Evolutionary conservation across 2,329 filamentous ascomycete genomes (phyloP).

Genomic region (Cylindrodendrum hubeiense): DNA sequence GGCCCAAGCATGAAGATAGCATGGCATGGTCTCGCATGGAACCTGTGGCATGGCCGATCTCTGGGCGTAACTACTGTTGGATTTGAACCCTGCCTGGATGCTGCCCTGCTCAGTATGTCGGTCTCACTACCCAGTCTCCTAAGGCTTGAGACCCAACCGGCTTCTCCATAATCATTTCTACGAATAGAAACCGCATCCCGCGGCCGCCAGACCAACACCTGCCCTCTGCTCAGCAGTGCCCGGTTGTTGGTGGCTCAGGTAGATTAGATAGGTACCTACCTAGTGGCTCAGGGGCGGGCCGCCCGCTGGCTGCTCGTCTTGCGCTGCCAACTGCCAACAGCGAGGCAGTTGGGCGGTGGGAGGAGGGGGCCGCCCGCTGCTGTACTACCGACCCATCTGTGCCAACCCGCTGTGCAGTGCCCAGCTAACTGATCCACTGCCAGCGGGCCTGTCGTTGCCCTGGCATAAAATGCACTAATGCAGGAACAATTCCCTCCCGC

Average conservation of each 20-base stretch:
- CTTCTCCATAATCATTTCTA: conserved; percentile 10
- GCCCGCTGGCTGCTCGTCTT: background rate
- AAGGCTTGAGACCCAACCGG: background rate
- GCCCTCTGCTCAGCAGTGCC: background rate
- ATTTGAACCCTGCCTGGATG: background rate
- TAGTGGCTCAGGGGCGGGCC: background rate
- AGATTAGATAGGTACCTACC: no score
- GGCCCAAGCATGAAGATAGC: background rate
- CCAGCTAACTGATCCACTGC: conserved; percentile 24
- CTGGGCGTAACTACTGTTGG: background rate
- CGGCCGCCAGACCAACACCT: background rate
- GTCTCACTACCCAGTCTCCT: background rate
- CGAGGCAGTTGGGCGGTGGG: conserved; percentile 1
- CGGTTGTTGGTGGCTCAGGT: background rate
- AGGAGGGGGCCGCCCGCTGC: conserved; percentile 7
- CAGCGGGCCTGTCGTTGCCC: conserved; percentile 30
- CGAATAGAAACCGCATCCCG: conserved; percentile 12
- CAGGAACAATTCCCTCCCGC: conserved; percentile 43
- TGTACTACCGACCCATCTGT: background rate
- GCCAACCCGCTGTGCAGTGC: background rate
- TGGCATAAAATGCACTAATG: conserved; percentile 42
- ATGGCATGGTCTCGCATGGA: conserved; percentile 7
- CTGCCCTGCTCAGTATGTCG: background rate
- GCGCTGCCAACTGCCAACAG: background rate
- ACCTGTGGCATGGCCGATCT: conserved; percentile 10